phyloP scores from a whole-genome alignment of 2,329 filamentous ascomycete species.

The Colletotrichum sp. region DNA sequence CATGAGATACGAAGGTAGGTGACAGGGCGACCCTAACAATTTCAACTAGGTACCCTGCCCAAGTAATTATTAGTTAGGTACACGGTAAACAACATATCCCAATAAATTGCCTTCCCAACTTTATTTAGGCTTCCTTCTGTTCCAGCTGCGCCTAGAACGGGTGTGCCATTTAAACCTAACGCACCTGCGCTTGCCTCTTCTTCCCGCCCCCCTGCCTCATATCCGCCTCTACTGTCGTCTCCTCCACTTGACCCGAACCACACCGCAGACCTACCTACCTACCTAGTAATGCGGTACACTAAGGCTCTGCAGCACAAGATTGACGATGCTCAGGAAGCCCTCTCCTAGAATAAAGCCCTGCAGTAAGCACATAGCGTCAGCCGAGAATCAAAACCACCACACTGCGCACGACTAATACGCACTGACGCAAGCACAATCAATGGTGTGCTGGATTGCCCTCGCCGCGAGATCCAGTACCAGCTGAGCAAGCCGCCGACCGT shows the following conservation, averaged over 20 bases:
- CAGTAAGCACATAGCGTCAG: background rate
- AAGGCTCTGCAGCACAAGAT: constrained; percentile 80
- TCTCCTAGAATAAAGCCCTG: constrained; percentile 90
- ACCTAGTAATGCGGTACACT: constrained; percentile 68
- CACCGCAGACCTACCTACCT: background rate
- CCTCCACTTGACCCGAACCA: background rate
- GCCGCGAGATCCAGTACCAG: constrained; percentile 75
- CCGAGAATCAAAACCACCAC: background rate
- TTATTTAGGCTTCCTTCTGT: background rate
- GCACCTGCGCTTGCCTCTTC: background rate
- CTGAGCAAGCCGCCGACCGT: constrained; percentile 77
- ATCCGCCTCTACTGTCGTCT: background rate
- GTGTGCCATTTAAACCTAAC: background rate
- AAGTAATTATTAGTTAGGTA: background rate
- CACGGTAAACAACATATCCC: background rate
- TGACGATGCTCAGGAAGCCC: constrained; percentile 90
- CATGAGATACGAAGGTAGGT: background rate
- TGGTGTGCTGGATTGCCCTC: constrained; percentile 65
- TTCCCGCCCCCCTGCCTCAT: background rate
- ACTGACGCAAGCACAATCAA: constrained; percentile 86
- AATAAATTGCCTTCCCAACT: background rate
- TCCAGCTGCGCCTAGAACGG: background rate
- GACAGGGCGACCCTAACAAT: background rate
- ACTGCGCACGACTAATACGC: constrained; percentile 30
- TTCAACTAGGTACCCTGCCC: background rate